phyloP scores from a whole-genome alignment of 176 grass and related monocot genomes.

The Luzula sylvatica region DNA sequence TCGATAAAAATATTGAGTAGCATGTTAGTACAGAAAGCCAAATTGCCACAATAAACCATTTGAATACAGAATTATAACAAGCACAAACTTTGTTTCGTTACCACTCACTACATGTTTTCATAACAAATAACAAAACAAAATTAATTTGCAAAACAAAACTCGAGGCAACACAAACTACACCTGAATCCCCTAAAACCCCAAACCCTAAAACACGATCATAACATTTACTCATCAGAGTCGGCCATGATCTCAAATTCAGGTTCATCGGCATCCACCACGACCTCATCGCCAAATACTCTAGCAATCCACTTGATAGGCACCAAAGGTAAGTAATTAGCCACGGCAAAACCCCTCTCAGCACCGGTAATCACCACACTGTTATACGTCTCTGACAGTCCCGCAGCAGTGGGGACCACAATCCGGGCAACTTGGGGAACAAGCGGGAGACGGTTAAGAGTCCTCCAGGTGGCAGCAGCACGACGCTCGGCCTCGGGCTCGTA shows the following conservation, averaged over 20 bases:
- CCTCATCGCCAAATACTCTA: conserved; percentile 32
- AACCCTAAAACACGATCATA: neutral
- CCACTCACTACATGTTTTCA: too few species aligned
- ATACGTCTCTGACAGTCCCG: conserved; percentile 53
- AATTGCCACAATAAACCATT: too few species aligned
- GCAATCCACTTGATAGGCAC: conserved; percentile 57
- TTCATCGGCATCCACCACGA: neutral
- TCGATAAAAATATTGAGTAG: too few species aligned
- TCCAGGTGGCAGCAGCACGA: conserved; percentile 45
- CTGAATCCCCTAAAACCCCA: neutral
- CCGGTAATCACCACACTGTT: conserved; percentile 38
- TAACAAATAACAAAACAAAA: too few species aligned
- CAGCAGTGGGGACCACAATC: conserved; percentile 54
- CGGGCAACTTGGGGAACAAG: conserved; percentile 57
- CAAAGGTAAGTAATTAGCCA: conserved; percentile 62
- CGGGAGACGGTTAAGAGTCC: conserved; percentile 69
- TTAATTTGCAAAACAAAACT: too few species aligned
- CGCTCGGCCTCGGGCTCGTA: conserved; percentile 71
- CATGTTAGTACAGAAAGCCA: too few species aligned
- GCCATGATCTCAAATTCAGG: conserved; percentile 36
- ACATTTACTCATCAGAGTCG: conserved; percentile 20
- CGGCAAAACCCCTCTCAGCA: conserved; percentile 51
- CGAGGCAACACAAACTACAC: neutral
- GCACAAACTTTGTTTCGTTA: too few species aligned
- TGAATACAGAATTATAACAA: too few species aligned